These are phyloP conservation scores for Dendrocalamus sinicus DNA, from an alignment of 176 grass and related monocot genomes.

Conservation along the genomic window DNA sequence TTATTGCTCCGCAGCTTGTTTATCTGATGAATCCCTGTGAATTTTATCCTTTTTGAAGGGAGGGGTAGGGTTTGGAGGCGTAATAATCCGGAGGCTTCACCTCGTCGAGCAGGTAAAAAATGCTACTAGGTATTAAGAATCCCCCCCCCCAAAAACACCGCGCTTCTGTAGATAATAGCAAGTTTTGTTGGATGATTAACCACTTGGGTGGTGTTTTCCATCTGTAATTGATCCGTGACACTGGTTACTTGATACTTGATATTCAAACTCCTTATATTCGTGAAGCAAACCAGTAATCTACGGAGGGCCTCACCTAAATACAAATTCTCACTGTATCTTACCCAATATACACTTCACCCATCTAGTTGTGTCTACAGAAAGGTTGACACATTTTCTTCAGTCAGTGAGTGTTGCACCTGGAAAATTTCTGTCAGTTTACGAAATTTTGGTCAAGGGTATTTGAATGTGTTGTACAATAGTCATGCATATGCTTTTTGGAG, in stretches of 20 bases:
- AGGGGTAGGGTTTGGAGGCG: constrained; percentile 26
- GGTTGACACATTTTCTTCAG: constrained; percentile 13
- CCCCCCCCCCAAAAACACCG: too few relatives aligned
- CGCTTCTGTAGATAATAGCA: not conserved
- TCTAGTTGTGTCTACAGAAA: not conserved
- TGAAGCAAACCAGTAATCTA: not conserved
- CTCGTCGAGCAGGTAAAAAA: constrained; percentile 45
- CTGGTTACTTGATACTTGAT: not conserved
- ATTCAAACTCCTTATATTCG: not conserved
- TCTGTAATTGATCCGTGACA: not conserved
- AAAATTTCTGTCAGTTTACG: not conserved
- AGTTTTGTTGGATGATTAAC: constrained; percentile 19
- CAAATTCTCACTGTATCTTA: not conserved
- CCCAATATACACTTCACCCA: not conserved
- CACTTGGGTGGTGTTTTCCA: not conserved
- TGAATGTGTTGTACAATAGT: not conserved
- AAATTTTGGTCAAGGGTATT: not conserved
- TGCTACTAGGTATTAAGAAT: not conserved
- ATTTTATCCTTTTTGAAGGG: constrained; percentile 10
- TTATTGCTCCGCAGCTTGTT: not conserved
- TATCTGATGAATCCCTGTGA: not conserved
- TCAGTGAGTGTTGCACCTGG: not conserved
- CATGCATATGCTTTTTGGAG: not conserved
- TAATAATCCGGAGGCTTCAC: constrained; percentile 10
- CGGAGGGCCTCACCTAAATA: not conserved